Evolutionary conservation across 2,329 filamentous ascomycete genomes (phyloP).

Genomic region (Pyrenophora tritici-repentis): DNA sequence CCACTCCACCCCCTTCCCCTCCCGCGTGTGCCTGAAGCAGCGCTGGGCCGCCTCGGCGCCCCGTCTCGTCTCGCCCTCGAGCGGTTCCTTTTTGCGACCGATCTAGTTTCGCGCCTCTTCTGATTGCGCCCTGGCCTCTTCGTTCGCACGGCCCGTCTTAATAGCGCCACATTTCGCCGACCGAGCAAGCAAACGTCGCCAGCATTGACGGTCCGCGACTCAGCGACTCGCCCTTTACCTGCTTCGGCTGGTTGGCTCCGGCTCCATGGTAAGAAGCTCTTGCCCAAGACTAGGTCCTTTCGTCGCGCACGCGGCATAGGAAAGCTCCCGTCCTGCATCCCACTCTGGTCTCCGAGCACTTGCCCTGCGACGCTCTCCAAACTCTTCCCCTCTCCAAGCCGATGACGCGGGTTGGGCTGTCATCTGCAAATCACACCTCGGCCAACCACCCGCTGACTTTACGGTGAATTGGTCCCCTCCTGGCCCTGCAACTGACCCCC

Average conservation of each 20-base stretch:
- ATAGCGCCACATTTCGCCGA: slow-evolving; percentile 35
- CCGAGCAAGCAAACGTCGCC: slow-evolving; percentile 39
- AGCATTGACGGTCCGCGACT: slow-evolving; percentile 38
- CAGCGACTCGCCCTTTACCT: slow-evolving; percentile 34
- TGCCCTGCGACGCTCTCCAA: slow-evolving; percentile 46
- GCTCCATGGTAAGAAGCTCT: slow-evolving; percentile 45
- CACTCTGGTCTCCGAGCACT: slow-evolving; percentile 34
- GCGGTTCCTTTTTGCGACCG: slow-evolving; percentile 21
- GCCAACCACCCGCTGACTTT: slow-evolving; percentile 37
- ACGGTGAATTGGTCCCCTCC: slow-evolving; percentile 35
- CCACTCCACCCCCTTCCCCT: background rate
- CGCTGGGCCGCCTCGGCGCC: slow-evolving; percentile 11
- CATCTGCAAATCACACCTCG: slow-evolving; percentile 29
- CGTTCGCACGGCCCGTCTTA: slow-evolving; percentile 35
- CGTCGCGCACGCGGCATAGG: slow-evolving; percentile 38
- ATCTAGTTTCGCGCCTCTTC: slow-evolving; percentile 23
- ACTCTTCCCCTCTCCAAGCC: slow-evolving; percentile 38
- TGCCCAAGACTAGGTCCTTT: slow-evolving; percentile 38
- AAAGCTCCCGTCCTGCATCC: slow-evolving; percentile 37
- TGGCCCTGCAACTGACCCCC: slow-evolving; percentile 39
- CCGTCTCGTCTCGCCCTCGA: slow-evolving; percentile 11
- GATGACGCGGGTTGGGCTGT: slow-evolving; percentile 45
- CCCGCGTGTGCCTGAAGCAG: slow-evolving; percentile 11
- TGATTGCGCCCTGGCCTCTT: slow-evolving; percentile 33
- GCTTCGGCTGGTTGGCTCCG: slow-evolving; percentile 44